Base-by-base conservation (phyloP, 331 rosid genomes). In the Ulmus americana region DNA sequence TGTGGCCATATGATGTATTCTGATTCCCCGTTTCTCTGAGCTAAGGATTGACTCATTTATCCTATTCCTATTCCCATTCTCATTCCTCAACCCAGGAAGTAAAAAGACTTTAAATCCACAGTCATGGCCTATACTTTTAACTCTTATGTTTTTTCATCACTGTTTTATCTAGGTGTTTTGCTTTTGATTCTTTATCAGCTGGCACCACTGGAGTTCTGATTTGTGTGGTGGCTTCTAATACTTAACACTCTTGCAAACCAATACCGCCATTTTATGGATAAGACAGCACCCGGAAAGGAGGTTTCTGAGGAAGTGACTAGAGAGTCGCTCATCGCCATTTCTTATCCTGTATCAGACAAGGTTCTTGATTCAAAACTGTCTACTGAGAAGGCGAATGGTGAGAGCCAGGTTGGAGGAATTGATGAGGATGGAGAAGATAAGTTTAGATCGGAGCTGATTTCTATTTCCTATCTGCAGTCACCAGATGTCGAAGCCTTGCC, bases 251-350 rank as follows among this genome's bases (percentile, higher is more conserved):
- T 56, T 28, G 74, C 83, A 69, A 80, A 71, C 56, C 59, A 73
- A 59, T 71, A 47, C 75, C 20, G 40, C n/a, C 73, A 71, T 76
- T 79, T 57, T 76, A 82, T 82, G 87, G 87, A 76, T 73, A 79
- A 70, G 65, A 63, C 68, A 40, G 70, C 39, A 66, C 69, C 60
- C 49, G 74, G 70, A 41, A 63, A 72, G 55, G 79, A 73, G 68
- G 73, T 60, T 56, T 39, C 75, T 39, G 75, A 82, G 45, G 87
- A 82, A 74, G 77, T 70, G 82, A 73, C 87, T 61, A 78, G 87
- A 59, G 87, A 82, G 77, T 82, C 82, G 40, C 84, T 82, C 15
- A 82, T 82, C 41, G 64, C 80, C 71, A 79, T 82, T 47, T 76
- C 87, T 39, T 73, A 79, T 73, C 35, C 55, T 16, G 70, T 66